A percentile compares a stretch with the other conserved stretches of the same genome.
These are phyloP conservation scores for Lentinula boryana DNA, from an alignment of 768 basidiomycete species.

Conservation along the genomic window DNA sequence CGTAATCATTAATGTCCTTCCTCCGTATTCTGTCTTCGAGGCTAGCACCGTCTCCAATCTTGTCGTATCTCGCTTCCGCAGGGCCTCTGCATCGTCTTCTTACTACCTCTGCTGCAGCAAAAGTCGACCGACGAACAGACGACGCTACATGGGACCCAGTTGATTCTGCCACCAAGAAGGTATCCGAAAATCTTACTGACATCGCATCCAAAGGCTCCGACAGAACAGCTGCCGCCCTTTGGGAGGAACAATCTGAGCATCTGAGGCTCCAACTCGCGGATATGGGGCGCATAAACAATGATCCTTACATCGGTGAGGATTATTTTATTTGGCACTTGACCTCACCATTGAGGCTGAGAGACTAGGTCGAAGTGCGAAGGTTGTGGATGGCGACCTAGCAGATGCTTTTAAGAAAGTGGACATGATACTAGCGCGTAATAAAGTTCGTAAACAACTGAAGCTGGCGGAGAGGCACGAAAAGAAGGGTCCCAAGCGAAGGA, in stretches of 20 bases:
- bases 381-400: constrained; percentile 36
- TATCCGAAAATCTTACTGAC: background rate
- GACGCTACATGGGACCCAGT: background rate
- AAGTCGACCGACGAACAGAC: background rate
- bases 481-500: constrained; percentile 72
- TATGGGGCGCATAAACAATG: constrained; percentile 6
- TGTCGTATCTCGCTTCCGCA: background rate
- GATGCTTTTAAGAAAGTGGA: constrained; percentile 46
- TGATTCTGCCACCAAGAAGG: background rate
- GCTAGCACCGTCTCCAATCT: background rate
- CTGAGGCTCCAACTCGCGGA: constrained; percentile 11
- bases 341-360: background rate
- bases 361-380: constrained; percentile 57
- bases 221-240: constrained; percentile 29
- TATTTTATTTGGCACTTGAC: background rate
- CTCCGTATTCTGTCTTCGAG: background rate
- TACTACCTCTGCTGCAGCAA: background rate
- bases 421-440: constrained; percentile 46
- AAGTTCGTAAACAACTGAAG: constrained; percentile 43
- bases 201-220: background rate
- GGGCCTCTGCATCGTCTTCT: background rate
- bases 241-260: constrained; percentile 26
- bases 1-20: background rate
- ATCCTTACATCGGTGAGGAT: constrained; percentile 49
- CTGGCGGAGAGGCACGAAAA: constrained; percentile 68